Conservation (phyloP, 768 basidiomycete species). For the Macrolepiota fuliginosa region DNA sequence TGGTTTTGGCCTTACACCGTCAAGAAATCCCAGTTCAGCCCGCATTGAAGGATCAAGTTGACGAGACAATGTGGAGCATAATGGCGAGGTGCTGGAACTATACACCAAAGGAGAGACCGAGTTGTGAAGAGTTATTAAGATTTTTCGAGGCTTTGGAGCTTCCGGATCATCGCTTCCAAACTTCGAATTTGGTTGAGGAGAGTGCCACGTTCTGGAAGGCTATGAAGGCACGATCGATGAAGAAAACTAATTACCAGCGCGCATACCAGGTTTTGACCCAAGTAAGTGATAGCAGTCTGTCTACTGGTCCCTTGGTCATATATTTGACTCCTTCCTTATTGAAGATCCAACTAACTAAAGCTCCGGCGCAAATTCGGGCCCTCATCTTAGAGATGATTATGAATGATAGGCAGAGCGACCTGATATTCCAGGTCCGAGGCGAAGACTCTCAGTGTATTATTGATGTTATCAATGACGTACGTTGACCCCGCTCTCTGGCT, state of each 20-base stretch:
- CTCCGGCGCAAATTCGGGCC: too few relatives aligned
- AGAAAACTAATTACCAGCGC: not conserved
- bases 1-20: not conserved
- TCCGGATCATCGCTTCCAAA: not conserved
- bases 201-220: not conserved
- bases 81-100: not conserved
- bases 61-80: not conserved
- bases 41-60: not conserved
- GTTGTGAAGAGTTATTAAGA: not conserved
- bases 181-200: not conserved
- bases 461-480: too few relatives aligned
- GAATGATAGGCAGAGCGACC: too few relatives aligned
- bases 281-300: not conserved
- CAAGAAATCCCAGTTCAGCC: not conserved
- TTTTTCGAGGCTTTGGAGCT: not conserved
- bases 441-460: too few relatives aligned
- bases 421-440: too few relatives aligned
- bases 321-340: too few relatives aligned
- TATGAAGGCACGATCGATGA: not conserved
- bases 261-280: not conserved
- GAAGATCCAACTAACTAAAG: too few relatives aligned
- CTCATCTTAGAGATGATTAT: too few relatives aligned
- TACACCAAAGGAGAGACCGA: not conserved
- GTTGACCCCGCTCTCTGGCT: too few relatives aligned
- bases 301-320: too few relatives aligned